A percentile compares a stretch with the other conserved stretches of the same genome.
phyloP scores from a whole-genome alignment of 2,329 filamentous ascomycete genomes.

The Aspergillus sclerotialis region DNA sequence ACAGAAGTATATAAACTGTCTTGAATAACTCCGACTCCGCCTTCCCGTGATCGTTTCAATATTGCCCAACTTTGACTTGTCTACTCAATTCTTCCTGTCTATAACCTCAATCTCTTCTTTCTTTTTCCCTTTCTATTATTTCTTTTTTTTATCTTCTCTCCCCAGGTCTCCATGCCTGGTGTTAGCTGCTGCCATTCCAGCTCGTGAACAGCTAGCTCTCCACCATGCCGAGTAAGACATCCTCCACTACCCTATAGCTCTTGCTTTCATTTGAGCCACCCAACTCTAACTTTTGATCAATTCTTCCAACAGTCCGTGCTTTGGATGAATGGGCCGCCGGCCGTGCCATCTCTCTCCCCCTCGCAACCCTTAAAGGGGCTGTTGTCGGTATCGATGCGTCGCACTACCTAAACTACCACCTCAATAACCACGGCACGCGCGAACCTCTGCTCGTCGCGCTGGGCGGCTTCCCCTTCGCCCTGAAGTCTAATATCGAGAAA shows the following conservation, averaged over 20 bases:
- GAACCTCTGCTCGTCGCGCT: slow-evolving; percentile 87
- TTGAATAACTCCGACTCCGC: slow-evolving; percentile 3
- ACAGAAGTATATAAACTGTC: too few species aligned
- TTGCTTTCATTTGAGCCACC: slow-evolving; percentile 5
- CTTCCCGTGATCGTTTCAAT: slow-evolving; percentile 3
- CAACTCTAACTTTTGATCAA: slow-evolving; percentile 2
- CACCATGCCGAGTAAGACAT: slow-evolving; percentile 32
- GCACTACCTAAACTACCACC: slow-evolving; percentile 75
- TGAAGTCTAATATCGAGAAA: slow-evolving; percentile 66
- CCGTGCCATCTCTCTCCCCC: slow-evolving; percentile 51
- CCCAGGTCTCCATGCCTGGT: slow-evolving; percentile 21
- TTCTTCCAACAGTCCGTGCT: slow-evolving; percentile 33
- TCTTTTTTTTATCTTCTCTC: slow-evolving; percentile 4
- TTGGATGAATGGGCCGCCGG: slow-evolving; percentile 53
- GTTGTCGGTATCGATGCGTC: slow-evolving; percentile 82
- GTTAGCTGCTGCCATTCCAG: slow-evolving; percentile 15
- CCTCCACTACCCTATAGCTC: slow-evolving; percentile 5
- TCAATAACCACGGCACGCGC: slow-evolving; percentile 62
- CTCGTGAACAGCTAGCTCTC: slow-evolving; percentile 17
- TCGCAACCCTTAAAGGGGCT: slow-evolving; percentile 66
- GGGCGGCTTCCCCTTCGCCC: slow-evolving; percentile 75
- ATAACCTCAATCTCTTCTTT: too few species aligned
- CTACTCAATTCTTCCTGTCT: neutral
- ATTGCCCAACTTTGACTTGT: slow-evolving; percentile 3
- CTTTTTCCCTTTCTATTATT: neutral